Conservation (phyloP, 2,329 filamentous ascomycete species). For the Fusarium anguioides region DNA sequence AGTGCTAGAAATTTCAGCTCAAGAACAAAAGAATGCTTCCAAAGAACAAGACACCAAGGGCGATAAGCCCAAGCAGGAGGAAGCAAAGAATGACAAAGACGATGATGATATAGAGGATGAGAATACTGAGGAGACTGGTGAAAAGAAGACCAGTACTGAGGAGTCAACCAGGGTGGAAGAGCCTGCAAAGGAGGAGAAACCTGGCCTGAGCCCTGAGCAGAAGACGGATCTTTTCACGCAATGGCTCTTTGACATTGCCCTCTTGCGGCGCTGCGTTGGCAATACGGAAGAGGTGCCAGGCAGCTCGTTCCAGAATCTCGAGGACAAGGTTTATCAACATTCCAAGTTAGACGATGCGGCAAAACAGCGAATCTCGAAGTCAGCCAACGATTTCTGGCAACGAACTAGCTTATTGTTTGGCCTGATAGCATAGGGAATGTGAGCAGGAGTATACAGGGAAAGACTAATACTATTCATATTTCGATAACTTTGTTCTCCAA, state of each 20-base stretch:
- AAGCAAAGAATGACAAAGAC: not conserved
- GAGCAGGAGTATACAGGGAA: not conserved
- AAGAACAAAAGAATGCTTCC: conserved; percentile 27
- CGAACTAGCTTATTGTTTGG: conserved; percentile 85
- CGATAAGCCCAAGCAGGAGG: not conserved
- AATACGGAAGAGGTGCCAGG: conserved; percentile 37
- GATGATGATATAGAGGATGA: conserved; percentile 26
- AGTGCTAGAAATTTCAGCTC: conserved; percentile 48
- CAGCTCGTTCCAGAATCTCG: conserved; percentile 56
- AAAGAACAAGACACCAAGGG: conserved; percentile 15
- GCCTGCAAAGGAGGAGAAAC: not conserved
- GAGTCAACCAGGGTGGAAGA: not conserved
- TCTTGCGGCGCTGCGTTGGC: conserved; percentile 61
- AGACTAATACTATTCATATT: not conserved
- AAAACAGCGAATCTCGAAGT: conserved; percentile 67
- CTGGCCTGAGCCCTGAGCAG: conserved; percentile 39
- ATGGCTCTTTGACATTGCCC: conserved; percentile 69
- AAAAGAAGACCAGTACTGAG: conserved; percentile 24
- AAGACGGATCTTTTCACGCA: conserved; percentile 65
- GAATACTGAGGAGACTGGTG: conserved; percentile 7
- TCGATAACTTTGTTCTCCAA: too few relatives aligned
- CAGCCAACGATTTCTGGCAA: conserved; percentile 82
- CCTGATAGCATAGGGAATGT: conserved; percentile 63
- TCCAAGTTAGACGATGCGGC: conserved; percentile 62
- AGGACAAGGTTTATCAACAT: conserved; percentile 57